Conservation (phyloP, 768 basidiomycete species). For the Tylopilus vinaceipallidus region DNA sequence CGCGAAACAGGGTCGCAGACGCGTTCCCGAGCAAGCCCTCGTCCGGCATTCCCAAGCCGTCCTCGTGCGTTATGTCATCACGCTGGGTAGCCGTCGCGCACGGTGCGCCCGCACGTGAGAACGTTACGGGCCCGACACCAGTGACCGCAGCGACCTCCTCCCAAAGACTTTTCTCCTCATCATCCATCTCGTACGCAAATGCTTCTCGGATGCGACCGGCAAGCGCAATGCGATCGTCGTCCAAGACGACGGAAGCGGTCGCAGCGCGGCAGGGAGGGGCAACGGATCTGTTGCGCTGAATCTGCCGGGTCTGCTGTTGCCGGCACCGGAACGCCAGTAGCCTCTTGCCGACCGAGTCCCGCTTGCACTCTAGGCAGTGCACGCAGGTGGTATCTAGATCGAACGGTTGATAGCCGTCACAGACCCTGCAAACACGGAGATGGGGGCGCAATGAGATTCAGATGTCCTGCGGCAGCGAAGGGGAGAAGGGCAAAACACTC, state of each 20-base stretch:
- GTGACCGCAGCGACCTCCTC: conserved; percentile 28
- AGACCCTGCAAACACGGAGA: conserved; percentile 15
- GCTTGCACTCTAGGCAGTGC: conserved; percentile 30
- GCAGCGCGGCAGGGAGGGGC: not conserved
- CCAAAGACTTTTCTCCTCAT: conserved; percentile 30
- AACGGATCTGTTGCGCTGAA: conserved; percentile 6
- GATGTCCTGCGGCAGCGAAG: not conserved
- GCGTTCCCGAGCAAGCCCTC: conserved; percentile 18
- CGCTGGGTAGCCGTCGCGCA: conserved; percentile 8
- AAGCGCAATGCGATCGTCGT: conserved; percentile 7
- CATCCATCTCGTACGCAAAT: conserved; percentile 22
- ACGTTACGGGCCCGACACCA: conserved; percentile 8
- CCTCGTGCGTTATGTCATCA: conserved; percentile 4
- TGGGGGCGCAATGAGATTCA: conserved; percentile 3
- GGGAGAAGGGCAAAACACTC: conserved; percentile 8
- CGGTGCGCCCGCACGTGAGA: conserved; percentile 14
- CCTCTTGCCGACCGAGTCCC: conserved; percentile 28
- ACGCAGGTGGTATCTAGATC: conserved; percentile 19
- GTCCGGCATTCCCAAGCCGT: conserved; percentile 14
- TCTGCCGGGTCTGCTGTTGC: conserved; percentile 6
- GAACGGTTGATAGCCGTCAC: conserved; percentile 23
- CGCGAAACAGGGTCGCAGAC: conserved; percentile 19
- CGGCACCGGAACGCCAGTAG: conserved; percentile 22
- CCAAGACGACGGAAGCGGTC: not conserved
- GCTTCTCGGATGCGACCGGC: conserved; percentile 12